A percentile compares a stretch with the other conserved stretches of the same genome.
These are phyloP conservation scores for Seminavis robusta DNA, from an alignment of 108 stramenopile species.

Conservation along the genomic window DNA sequence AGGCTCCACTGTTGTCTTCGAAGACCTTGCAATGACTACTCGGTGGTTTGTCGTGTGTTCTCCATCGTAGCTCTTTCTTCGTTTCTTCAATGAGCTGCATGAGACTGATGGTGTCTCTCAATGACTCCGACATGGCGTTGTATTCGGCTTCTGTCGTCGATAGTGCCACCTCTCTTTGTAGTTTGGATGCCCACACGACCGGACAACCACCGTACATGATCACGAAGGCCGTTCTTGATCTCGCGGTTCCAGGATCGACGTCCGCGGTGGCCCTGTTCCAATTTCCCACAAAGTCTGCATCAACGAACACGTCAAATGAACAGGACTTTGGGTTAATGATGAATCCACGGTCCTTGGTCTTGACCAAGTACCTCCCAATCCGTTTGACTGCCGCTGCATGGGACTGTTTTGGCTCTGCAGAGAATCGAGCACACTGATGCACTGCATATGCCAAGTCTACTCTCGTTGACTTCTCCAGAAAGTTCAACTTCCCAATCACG, in stretches of 20 bases:
- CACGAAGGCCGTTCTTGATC: conserved; percentile 9
- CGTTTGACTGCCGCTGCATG: conserved; percentile 23
- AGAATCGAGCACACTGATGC: conserved; percentile 22
- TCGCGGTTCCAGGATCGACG: conserved; percentile 4
- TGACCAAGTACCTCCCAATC: conserved; percentile 19
- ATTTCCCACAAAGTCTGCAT: conserved; percentile 22
- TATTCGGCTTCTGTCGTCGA: conserved; percentile 34
- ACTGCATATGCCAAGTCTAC: conserved; percentile 21
- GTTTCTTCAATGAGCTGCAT: conserved; percentile 27
- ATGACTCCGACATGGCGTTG: conserved; percentile 7
- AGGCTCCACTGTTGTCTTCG: conserved; percentile 32
- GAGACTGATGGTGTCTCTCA: conserved; percentile 20
- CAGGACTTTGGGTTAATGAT: conserved; percentile 14
- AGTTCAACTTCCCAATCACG: conserved; percentile 29
- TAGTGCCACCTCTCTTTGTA: conserved; percentile 14
- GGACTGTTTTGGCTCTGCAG: conserved; percentile 8
- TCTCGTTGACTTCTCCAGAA: conserved; percentile 21
- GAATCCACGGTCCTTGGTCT: conserved; percentile 19
- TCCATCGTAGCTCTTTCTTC: background rate
- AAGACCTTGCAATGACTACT: conserved; percentile 14
- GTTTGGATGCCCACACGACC: conserved; percentile 7
- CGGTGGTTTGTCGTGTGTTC: background rate
- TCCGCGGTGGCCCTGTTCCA: background rate
- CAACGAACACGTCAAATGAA: conserved; percentile 34
- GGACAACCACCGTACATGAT: conserved; percentile 13